Percentiles rank a stretch among this genome's conserved stretches.
phyloP scores from a whole-genome alignment of 2,329 filamentous ascomycete genomes.

The Fusarium bulbicola region DNA sequence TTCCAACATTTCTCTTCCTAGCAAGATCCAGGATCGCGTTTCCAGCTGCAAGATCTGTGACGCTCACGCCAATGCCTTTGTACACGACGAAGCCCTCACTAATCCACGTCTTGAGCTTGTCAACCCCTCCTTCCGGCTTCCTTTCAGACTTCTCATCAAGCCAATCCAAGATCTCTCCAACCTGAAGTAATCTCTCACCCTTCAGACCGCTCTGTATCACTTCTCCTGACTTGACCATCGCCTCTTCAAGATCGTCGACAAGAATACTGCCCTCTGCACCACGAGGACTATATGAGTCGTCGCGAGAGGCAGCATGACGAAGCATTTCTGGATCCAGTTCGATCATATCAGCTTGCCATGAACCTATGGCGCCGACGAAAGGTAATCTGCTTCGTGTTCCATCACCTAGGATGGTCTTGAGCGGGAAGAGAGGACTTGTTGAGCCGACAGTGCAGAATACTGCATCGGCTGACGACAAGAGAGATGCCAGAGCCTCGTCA shows the following conservation, averaged over 20 bases:
- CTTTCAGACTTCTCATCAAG: background rate
- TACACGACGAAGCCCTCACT: slow-evolving; percentile 43
- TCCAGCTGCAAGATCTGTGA: slow-evolving; percentile 48
- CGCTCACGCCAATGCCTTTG: slow-evolving; percentile 40
- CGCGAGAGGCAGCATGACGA: slow-evolving; percentile 12
- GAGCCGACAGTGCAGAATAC: slow-evolving; percentile 36
- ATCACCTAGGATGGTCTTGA: background rate
- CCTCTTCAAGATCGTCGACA: slow-evolving; percentile 66
- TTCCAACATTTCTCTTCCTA: slow-evolving; percentile 14
- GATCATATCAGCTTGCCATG: slow-evolving; percentile 69
- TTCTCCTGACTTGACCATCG: slow-evolving; percentile 72
- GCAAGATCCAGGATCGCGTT: slow-evolving; percentile 44
- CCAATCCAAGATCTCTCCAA: slow-evolving; percentile 56
- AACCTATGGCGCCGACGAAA: slow-evolving; percentile 62
- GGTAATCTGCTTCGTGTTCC: slow-evolving; percentile 1
- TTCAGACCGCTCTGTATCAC: slow-evolving; percentile 69
- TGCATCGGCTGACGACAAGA: slow-evolving; percentile 7
- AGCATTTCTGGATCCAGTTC: slow-evolving; percentile 73
- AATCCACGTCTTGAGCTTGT: slow-evolving; percentile 10
- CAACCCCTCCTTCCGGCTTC: background rate
- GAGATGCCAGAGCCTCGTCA: background rate
- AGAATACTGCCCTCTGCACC: slow-evolving; percentile 44
- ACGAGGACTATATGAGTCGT: background rate
- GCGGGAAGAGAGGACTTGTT: slow-evolving; percentile 21
- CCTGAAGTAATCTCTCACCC: slow-evolving; percentile 67